phyloP scores from a whole-genome alignment of 805 yeast genomes.

The Tetrapisispora namnaoensis region DNA sequence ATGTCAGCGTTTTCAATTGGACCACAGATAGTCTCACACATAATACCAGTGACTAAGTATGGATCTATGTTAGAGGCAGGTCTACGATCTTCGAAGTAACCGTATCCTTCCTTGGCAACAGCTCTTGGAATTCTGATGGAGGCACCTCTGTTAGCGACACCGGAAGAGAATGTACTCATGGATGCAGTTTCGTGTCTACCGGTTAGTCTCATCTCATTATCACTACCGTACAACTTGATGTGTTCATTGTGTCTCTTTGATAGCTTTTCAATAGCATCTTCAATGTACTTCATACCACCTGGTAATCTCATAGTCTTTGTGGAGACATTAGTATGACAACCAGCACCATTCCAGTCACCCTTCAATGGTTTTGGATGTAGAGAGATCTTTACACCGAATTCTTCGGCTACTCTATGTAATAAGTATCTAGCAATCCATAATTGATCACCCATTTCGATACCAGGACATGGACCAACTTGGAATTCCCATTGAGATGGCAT shows the following conservation, averaged over 20 bases:
- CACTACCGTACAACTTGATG: conserved; percentile 89
- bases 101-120: conserved; percentile 95
- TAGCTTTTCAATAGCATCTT: conserved; percentile 84
- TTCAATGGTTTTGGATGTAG: conserved; percentile 98
- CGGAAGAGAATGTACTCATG: conserved; percentile 80
- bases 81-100: conserved; percentile 99
- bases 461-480: conserved; percentile 98
- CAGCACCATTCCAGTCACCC: conserved; percentile 99
- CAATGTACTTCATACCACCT: conserved; percentile 95
- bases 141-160: conserved; percentile 99
- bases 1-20: conserved; percentile 91
- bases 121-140: conserved; percentile 98
- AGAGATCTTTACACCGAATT: conserved; percentile 95
- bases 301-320: conserved; percentile 83
- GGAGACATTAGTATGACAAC: conserved; percentile 98
- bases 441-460: conserved; percentile 95
- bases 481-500: conserved; percentile 99
- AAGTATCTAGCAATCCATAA: conserved; percentile 94
- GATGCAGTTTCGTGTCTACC: conserved; percentile 99
- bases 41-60: conserved; percentile 95
- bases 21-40: conserved; percentile 94
- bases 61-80: conserved; percentile 99
- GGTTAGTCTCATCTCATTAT: conserved; percentile 90
- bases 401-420: conserved; percentile 92
- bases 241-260: conserved; percentile 96